Conservation (phyloP, 2,329 filamentous ascomycete genomes). For the Plenodomus lindquistii region DNA sequence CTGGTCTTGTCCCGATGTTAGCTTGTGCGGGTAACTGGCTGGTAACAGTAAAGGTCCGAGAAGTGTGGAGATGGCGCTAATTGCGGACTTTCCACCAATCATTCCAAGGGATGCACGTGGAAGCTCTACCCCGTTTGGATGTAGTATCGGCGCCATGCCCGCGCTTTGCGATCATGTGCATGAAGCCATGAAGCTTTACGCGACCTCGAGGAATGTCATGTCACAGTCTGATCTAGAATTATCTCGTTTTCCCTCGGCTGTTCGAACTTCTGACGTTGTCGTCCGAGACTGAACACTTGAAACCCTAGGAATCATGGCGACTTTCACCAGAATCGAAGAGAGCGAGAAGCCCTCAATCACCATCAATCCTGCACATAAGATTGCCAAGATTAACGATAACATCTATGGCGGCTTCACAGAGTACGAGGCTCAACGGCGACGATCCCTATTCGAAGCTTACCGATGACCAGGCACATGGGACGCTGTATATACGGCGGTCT, state of each 20-base stretch:
- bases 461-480: slow-evolving; percentile 72
- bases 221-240: not conserved
- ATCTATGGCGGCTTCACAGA: slow-evolving; percentile 86
- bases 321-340: slow-evolving; percentile 69
- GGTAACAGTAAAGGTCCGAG: not conserved
- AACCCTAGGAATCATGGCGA: slow-evolving; percentile 61
- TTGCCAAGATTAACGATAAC: slow-evolving; percentile 77
- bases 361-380: slow-evolving; percentile 65
- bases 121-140: slow-evolving; percentile 5
- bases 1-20: not conserved
- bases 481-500: slow-evolving; percentile 87
- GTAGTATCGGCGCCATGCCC: slow-evolving; percentile 9
- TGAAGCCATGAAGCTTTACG: slow-evolving; percentile 12
- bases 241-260: not conserved
- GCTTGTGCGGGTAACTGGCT: not conserved
- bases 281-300: not conserved
- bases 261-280: not conserved
- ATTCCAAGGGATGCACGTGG: not conserved
- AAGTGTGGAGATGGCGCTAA: not conserved
- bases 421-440: slow-evolving; percentile 51
- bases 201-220: slow-evolving; percentile 11
- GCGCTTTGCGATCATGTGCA: slow-evolving; percentile 6
- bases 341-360: slow-evolving; percentile 66
- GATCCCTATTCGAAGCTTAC: slow-evolving; percentile 24
- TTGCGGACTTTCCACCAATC: slow-evolving; percentile 10